A percentile compares a stretch with the other conserved stretches of the same genome.
Conservation (phyloP, 2,329 filamentous ascomycete species). For the Alternaria dauci region DNA sequence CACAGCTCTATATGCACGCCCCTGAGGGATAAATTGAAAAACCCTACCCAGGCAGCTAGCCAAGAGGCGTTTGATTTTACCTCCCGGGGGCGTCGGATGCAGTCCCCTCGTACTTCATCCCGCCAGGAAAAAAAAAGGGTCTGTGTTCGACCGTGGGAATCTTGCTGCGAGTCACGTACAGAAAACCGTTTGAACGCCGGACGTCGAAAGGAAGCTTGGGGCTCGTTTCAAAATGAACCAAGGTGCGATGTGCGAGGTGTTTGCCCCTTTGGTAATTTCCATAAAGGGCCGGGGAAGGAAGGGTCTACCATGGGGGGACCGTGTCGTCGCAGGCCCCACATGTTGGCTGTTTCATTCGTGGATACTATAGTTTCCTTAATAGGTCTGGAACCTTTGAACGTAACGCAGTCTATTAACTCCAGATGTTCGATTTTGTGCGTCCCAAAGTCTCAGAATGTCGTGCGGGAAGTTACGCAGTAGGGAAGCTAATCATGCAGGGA, state of each 20-base stretch:
- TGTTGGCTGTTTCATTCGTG: slow-evolving; percentile 1
- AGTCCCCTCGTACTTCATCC: background rate
- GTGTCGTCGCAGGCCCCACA: background rate
- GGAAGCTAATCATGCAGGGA: background rate
- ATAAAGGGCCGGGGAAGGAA: background rate
- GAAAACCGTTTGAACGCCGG: background rate
- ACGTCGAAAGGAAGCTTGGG: background rate
- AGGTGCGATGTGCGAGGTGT: slow-evolving; percentile 1
- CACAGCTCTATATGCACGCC: background rate
- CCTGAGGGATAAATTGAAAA: too few species aligned
- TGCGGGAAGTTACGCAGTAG: background rate
- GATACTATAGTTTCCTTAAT: background rate
- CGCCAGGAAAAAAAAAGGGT: background rate
- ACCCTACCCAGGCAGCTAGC: too few species aligned
- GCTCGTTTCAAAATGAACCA: background rate
- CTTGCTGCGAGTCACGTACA: background rate
- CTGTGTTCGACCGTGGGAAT: background rate
- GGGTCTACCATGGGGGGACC: background rate
- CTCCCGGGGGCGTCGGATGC: background rate
- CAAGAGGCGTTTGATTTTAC: too few species aligned
- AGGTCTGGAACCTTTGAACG: background rate
- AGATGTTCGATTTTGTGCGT: background rate
- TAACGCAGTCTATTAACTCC: background rate
- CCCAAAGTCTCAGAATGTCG: background rate
- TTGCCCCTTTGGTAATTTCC: slow-evolving; percentile 1